Conservation (phyloP, 306 rosid genomes). For the Mimosa bimucronata region DNA sequence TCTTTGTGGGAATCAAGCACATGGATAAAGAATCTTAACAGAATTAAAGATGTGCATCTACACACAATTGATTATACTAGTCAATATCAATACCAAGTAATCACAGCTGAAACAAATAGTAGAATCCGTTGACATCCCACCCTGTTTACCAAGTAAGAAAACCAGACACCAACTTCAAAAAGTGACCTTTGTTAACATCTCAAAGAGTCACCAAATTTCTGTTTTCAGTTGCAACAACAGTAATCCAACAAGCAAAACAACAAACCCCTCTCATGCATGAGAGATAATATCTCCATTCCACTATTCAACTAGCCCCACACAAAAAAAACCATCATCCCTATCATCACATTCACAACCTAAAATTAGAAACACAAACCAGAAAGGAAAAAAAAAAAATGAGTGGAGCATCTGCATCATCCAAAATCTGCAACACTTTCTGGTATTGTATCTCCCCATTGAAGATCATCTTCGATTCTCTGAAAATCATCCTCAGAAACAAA, state of each 20-base stretch:
- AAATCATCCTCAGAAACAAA: slow-evolving; percentile 50
- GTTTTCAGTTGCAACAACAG: too few relatives aligned
- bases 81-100: not conserved
- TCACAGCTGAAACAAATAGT: not conserved
- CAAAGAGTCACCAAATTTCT: too few relatives aligned
- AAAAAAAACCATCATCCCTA: too few relatives aligned
- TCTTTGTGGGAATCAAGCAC: too few relatives aligned
- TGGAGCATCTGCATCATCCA: slow-evolving; percentile 31
- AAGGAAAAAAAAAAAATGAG: slow-evolving; percentile 40
- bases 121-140: not conserved
- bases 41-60: not conserved
- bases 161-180: too few relatives aligned
- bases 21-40: too few relatives aligned
- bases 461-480: slow-evolving; percentile 47
- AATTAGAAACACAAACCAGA: not conserved
- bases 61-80: not conserved
- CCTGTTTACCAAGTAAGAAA: not conserved
- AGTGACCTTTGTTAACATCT: too few relatives aligned
- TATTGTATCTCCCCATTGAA: slow-evolving; percentile 31
- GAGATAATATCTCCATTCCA: too few relatives aligned
- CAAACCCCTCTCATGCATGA: too few relatives aligned
- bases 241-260: too few relatives aligned
- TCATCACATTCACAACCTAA: not conserved
- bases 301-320: too few relatives aligned
- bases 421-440: not conserved